phyloP scores from a whole-genome alignment of 441 rosid genomes.

The Euphorbia schlechtendalii region DNA sequence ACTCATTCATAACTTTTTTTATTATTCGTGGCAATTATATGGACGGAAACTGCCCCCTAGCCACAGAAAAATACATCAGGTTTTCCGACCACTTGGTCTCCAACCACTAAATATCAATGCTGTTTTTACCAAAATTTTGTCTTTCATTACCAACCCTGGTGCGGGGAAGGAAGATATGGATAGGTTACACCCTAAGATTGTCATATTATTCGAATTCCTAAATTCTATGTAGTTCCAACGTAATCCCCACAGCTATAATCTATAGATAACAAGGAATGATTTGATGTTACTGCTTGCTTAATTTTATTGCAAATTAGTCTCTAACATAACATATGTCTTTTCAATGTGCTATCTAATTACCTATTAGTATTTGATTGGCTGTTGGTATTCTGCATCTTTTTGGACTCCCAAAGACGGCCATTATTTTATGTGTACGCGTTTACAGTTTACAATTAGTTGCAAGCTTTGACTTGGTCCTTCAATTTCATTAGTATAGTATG shows the following conservation, averaged over 20 bases:
- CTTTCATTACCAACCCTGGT: too few relatives aligned
- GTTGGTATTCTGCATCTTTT: conserved; percentile 14
- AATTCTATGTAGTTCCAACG: conserved; percentile 21
- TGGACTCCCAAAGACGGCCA: conserved; percentile 24
- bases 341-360: conserved; percentile 9
- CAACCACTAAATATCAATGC: too few relatives aligned
- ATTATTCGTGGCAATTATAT: too few relatives aligned
- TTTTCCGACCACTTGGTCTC: too few relatives aligned
- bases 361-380: neutral
- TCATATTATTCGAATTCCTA: too few relatives aligned
- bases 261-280: neutral
- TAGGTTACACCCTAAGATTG: too few relatives aligned
- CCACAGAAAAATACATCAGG: too few relatives aligned
- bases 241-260: neutral
- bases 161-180: too few relatives aligned
- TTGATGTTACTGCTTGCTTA: conserved; percentile 9
- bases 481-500: too few relatives aligned
- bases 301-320: conserved; percentile 14
- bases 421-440: conserved; percentile 8
- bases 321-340: conserved; percentile 19
- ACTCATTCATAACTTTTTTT: too few relatives aligned
- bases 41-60: too few relatives aligned
- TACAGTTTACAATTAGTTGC: neutral
- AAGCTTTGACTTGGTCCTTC: conserved; percentile 19
- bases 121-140: too few relatives aligned